Base-by-base conservation (phyloP, 2,329 filamentous ascomycete genomes). In the Penicillium sp. region DNA sequence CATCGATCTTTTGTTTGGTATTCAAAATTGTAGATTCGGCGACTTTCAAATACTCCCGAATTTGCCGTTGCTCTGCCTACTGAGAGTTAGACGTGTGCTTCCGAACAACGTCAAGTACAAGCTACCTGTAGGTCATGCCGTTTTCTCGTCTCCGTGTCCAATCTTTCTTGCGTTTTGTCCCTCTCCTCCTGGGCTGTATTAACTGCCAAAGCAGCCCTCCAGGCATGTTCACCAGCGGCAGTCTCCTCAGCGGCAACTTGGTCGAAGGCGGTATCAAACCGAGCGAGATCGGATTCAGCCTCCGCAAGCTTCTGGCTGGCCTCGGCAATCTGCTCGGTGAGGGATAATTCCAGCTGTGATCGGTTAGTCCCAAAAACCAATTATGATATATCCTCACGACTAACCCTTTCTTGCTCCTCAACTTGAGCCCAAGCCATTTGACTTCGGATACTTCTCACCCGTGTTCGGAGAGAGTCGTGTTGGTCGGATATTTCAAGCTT, bases 371-470 rank as follows among this genome's bases (percentile, higher is more conserved):
- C 22, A 25, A 7, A 25, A 25, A 7, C 22, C 22, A 25, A 25
- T 25, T 7, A 25, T 25, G 8, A 6, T 4, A 5, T 8, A 25
- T 25, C 22, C 4, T 25, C 22, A 14, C 40, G 28, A 41, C 63
- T 53, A 41, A 74, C 73, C 30, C 68, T 72, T 68, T 97, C 92
- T 66, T 88, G 79, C 48, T 89, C 83, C 41, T 84, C 80, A 1
- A 97, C 90, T 63, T 95, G 88, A 19, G 83, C 81, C 93, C 93
- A 99, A n/a, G 87, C 84, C 54, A 89, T 75, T 71, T 95, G 86
- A 14, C 80, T 77, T 36, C 77, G 73, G 37, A 87, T 75, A 19
- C 80, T 75, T 29, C 76, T 76, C 39, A 83, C 77, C 50, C 81
- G 82, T 16, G 77, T 74, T 30, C 83, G 79, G 59, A 95, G 77